These are phyloP conservation scores for Penicillium occitanis DNA, from an alignment of 2,329 filamentous ascomycete genomes.

Conservation along the genomic window DNA sequence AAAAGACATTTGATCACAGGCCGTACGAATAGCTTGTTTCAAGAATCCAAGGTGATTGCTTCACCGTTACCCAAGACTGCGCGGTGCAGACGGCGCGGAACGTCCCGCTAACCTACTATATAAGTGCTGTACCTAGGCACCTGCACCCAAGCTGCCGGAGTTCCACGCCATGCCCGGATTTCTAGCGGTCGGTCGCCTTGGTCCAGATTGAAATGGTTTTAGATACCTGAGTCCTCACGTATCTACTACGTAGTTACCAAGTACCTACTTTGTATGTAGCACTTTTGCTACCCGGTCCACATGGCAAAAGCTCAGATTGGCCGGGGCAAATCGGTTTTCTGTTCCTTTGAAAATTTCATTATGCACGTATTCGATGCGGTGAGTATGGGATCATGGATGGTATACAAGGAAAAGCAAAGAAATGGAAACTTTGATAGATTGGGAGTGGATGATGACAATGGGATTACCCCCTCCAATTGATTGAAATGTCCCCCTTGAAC, in stretches of 20 bases:
- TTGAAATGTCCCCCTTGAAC: no score
- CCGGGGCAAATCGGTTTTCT: neutral
- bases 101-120: neutral
- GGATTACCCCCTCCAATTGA: neutral
- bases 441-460: constrained; percentile 5
- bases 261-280: neutral
- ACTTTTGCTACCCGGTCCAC: neutral
- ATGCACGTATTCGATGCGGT: constrained; percentile 4
- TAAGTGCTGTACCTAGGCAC: neutral
- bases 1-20: neutral
- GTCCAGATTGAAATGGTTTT: constrained; percentile 1
- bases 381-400: neutral
- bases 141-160: constrained; percentile 2
- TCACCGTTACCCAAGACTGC: neutral
- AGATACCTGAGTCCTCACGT: neutral
- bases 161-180: neutral
- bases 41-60: neutral
- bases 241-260: neutral
- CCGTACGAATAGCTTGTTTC: neutral
- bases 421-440: constrained; percentile 1
- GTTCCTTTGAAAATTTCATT: neutral
- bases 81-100: neutral
- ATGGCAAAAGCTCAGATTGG: neutral
- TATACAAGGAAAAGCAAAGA: neutral
- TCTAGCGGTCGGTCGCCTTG: neutral